Evolutionary conservation across 257 asterid species (phyloP), one percentile per base, ranked within the genome.

Genomic region (Avicennia marina): DNA sequence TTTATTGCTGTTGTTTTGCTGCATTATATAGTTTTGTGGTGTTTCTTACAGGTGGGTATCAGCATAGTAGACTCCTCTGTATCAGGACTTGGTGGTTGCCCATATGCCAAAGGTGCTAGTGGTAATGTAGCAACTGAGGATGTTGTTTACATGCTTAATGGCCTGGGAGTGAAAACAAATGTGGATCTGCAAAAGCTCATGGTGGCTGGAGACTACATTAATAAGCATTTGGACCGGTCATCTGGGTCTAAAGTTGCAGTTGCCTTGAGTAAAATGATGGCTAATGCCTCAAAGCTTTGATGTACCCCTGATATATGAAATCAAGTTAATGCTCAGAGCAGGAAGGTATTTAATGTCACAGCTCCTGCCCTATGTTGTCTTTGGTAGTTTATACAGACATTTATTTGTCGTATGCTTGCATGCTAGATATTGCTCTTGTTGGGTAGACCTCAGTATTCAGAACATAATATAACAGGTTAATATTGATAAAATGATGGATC

Each of bases 111-210:
- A 79, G 98, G 98, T 53, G 98, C 98, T 57, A 64, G 95, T 0
- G 95, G 98, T 44, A 91, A 91, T 64, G 98, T 88, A 41, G 98
- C 96, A 15, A 91, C 96, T 0, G 98, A 91, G 80, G 98, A 91
- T 52, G 98, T 91, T 11, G 82, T 91, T 18, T 91, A 88, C 52
- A 85, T 91, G 98, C 94, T 88, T 7, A 72, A 85, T 56, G 98
- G 96, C 24, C 47, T 91, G 48, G 96, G 96, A 31, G 85, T 85
- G 55, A 69, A 73, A 73, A 91, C 96, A 46, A 73, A 79, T 54
- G 94, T 88, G 22, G 95, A 91, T 76, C 63, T 91, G 48, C 18
- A 58, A 33, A 83, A 80, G 66, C 84, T 91, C 53, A 66, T 88
- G 49, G 32, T 52, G 75, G 96, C 98, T 11, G 98, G 96, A 66